Evolutionary conservation across 116 monocot species (phyloP), one percentile per base, ranked within the genome.

Genomic region (Trichopus zeylanicus): DNA sequence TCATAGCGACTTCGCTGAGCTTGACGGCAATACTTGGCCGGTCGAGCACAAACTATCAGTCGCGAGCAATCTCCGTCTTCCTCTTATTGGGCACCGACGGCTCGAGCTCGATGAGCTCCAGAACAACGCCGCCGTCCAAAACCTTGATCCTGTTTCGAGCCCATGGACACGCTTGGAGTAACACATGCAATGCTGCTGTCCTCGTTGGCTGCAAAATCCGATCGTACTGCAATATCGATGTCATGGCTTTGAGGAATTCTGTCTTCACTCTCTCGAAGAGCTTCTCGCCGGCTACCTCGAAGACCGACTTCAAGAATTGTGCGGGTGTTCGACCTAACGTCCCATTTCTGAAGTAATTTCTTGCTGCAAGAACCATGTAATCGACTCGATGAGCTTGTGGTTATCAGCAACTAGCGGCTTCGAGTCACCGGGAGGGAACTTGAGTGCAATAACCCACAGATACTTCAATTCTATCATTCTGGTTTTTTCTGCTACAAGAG

Each of bases 61-160:
- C 66, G 2, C 75, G 84, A 1, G 66, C 48, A 0, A 76, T 62
- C 64, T 85, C 85, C 7, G 63, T 80, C 24, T 49, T 59, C 28
- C 80, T 70, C 55, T 73, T 76, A 2, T 76, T 60, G 7, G 58
- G 57, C 53, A 23, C 31, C 1, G 31, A 19, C 26, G 70, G 61
- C 61, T 73, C 67, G 7, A 79, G 57, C 70, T 87, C 82, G 29
- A 87, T 52, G 20, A 82, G 23, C 66, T 63, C 79, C 3, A 13
- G 8, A 4, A 82, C 73, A 0, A 67, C 87, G 5, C 87, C 81
- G 3, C 76, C 75, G 21, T 78, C 82, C 3, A 75, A 60, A 3
- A 71, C 68, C 70, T 63, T 75, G 26, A 33, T 56, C 37, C 70
- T 46, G 64, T 82, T 87, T 53, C 64, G 30, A 11, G 79, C 79